A percentile compares a stretch with the other conserved stretches of the same genome.
These are phyloP conservation scores for Pisolithus tinctorius DNA, from an alignment of 768 basidiomycete genomes.

Conservation along the genomic window DNA sequence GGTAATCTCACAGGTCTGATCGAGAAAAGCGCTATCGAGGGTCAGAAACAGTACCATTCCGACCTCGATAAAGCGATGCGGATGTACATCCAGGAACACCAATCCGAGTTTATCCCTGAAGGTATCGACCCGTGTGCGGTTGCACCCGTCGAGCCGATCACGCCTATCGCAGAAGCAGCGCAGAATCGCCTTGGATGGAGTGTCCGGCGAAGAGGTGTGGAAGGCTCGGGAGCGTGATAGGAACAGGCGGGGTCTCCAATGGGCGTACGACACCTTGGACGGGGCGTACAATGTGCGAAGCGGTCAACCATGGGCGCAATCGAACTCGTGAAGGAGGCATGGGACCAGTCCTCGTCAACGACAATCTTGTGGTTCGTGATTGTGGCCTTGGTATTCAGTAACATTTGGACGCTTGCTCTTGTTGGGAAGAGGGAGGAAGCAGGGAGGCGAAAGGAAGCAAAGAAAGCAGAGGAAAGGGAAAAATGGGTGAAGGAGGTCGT, in stretches of 20 bases:
- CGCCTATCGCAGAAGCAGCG: conserved; percentile 13
- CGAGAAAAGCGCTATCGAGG: conserved; percentile 84
- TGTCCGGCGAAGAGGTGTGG: conserved; percentile 11
- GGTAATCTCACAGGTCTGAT: conserved; percentile 65
- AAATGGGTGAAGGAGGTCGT: conserved; percentile 71
- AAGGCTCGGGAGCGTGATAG: conserved; percentile 64
- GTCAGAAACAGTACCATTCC: conserved; percentile 80
- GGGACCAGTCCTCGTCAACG: conserved; percentile 70
- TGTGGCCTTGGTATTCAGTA: conserved; percentile 65
- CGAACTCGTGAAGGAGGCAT: conserved; percentile 72
- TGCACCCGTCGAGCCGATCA: conserved; percentile 38
- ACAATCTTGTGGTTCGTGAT: conserved; percentile 72
- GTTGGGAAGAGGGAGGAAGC: conserved; percentile 43
- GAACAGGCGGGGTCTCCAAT: conserved; percentile 69
- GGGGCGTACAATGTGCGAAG: conserved; percentile 67
- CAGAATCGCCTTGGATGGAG: conserved; percentile 5
- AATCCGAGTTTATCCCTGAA: conserved; percentile 82
- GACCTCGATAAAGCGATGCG: conserved; percentile 85
- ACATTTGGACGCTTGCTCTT: conserved; percentile 59
- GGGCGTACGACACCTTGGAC: conserved; percentile 84
- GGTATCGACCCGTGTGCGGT: conserved; percentile 59
- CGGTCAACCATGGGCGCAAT: conserved; percentile 66
- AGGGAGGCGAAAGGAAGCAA: conserved; percentile 40
- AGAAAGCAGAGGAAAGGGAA: conserved; percentile 60
- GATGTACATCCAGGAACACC: conserved; percentile 82